phyloP scores from a whole-genome alignment of 2,329 filamentous ascomycete species.

The Fusarium redolens region DNA sequence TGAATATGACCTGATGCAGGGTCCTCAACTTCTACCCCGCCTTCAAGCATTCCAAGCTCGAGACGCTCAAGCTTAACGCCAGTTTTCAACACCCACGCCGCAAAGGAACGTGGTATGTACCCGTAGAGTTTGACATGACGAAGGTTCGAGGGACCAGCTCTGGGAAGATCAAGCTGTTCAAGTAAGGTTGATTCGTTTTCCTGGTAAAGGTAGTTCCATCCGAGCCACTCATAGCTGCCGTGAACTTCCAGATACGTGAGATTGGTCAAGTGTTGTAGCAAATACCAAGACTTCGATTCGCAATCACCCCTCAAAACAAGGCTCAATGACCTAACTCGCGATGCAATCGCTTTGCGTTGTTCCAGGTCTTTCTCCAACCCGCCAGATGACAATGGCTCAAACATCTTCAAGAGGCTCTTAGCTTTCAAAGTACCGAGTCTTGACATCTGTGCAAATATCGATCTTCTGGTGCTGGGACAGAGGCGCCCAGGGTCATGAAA shows the following conservation, averaged over 20 bases:
- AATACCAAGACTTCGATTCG: background rate
- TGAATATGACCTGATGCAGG: background rate
- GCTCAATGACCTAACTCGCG: background rate
- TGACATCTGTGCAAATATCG: background rate
- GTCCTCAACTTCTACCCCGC: background rate
- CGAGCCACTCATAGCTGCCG: background rate
- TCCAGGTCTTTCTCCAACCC: background rate
- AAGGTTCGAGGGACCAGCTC: background rate
- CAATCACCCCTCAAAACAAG: background rate
- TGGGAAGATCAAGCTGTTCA: background rate
- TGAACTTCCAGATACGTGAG: background rate
- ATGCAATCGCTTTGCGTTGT: background rate
- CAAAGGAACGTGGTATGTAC: background rate
- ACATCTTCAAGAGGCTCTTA: background rate
- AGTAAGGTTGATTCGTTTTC: background rate
- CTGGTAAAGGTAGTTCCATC: background rate
- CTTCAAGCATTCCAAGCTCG: background rate
- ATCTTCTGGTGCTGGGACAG: background rate
- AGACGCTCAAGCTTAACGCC: background rate
- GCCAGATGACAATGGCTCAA: background rate
- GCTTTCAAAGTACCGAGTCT: background rate
- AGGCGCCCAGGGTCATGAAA: background rate
- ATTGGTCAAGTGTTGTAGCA: background rate
- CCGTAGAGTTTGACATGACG: background rate
- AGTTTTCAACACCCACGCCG: background rate